These are phyloP conservation scores for Bonia amplexicaulis DNA, from an alignment of 176 grass and related monocot species.

Conservation along the genomic window DNA sequence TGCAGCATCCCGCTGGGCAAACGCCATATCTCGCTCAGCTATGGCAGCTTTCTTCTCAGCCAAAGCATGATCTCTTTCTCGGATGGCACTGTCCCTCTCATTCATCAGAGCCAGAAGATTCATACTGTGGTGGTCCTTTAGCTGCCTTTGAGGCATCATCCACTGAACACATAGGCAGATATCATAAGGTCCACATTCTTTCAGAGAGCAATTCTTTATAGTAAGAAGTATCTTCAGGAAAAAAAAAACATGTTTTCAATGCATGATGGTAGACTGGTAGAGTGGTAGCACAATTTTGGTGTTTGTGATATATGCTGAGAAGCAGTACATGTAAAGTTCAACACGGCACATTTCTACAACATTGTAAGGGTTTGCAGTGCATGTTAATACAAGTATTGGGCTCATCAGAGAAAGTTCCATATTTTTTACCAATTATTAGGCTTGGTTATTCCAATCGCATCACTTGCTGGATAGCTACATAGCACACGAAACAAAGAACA, in stretches of 20 bases:
- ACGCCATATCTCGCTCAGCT: slow-evolving; percentile 75
- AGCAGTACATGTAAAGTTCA: not conserved
- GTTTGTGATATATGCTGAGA: not conserved
- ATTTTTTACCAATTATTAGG: not conserved
- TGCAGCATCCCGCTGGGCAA: slow-evolving; percentile 73
- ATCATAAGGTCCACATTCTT: not conserved
- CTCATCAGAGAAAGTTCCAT: not conserved
- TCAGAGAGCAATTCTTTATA: not conserved
- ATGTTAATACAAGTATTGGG: not conserved
- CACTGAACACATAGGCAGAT: slow-evolving; percentile 46
- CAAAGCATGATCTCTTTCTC: slow-evolving; percentile 72
- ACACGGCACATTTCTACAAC: not conserved
- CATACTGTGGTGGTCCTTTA: slow-evolving; percentile 70
- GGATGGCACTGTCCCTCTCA: slow-evolving; percentile 73
- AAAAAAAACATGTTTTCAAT: not conserved
- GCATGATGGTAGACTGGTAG: not conserved
- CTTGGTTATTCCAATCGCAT: not conserved
- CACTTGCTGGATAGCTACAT: not conserved
- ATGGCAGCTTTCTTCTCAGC: slow-evolving; percentile 84
- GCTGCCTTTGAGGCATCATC: slow-evolving; percentile 82
- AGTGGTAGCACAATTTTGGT: not conserved
- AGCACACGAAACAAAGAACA: not conserved
- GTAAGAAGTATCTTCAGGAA: not conserved
- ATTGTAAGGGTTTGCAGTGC: not conserved
- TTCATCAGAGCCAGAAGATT: slow-evolving; percentile 59